Evolutionary conservation across 1,284 basidiomycete species (phyloP).

Genomic region (Lignosus rhinocerotis): DNA sequence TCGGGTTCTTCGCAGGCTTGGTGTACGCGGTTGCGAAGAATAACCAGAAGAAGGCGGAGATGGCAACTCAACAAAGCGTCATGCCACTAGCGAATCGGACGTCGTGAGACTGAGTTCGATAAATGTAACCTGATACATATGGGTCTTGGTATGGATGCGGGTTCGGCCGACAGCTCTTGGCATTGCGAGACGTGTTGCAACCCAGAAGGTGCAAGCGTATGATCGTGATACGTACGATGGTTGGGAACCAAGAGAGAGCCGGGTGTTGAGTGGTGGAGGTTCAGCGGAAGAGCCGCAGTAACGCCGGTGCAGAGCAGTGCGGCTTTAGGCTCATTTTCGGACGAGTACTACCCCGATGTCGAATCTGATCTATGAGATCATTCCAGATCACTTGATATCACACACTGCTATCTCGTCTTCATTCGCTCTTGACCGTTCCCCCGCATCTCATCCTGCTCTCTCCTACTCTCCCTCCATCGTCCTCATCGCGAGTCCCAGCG

Average conservation of each 20-base stretch:
- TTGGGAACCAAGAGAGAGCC: not conserved
- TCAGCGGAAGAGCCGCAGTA: constrained; percentile 30
- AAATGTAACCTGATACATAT: constrained; percentile 1
- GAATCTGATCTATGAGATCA: constrained; percentile 22
- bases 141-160: constrained; percentile 10
- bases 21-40: constrained; percentile 90
- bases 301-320: constrained; percentile 22
- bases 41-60: constrained; percentile 76
- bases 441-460: constrained; percentile 4
- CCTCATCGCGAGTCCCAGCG: constrained; percentile 12
- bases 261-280: constrained; percentile 23
- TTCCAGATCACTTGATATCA: constrained; percentile 22
- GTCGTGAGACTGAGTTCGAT: constrained; percentile 31
- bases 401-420: constrained; percentile 18
- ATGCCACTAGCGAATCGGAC: constrained; percentile 61
- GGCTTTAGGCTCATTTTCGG: constrained; percentile 6
- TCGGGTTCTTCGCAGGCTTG: constrained; percentile 92
- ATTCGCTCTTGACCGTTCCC: constrained; percentile 12
- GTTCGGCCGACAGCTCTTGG: constrained; percentile 6
- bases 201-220: not conserved
- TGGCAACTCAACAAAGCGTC: constrained; percentile 46
- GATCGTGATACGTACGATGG: not conserved
- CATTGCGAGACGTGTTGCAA: not conserved
- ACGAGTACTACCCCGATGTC: constrained; percentile 1
- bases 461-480: constrained; percentile 8